Percentiles rank a stretch among this genome's conserved stretches.
Evolutionary conservation across 176 grass and related monocot species (phyloP).

Genomic region (Avena insularis): DNA sequence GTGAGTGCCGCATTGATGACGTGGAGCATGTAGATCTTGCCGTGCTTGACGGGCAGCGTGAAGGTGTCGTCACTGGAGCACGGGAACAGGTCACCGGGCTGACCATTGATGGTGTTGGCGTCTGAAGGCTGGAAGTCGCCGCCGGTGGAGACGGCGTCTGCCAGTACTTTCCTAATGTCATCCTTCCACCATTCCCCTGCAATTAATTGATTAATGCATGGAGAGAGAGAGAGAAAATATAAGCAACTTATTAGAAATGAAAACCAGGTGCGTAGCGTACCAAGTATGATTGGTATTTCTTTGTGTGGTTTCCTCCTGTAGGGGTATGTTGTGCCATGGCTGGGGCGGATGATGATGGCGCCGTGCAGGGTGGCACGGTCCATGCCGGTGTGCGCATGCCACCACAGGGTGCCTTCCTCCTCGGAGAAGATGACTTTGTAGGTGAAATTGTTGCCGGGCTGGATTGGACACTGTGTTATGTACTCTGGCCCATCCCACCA

Average conservation of each 20-base stretch:
- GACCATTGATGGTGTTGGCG: constrained; percentile 65
- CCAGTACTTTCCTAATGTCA: not conserved
- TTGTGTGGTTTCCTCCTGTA: constrained; percentile 41
- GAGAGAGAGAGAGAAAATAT: not conserved
- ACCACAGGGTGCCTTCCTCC: constrained; percentile 72
- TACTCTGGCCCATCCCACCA: constrained; percentile 20
- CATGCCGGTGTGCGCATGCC: constrained; percentile 66
- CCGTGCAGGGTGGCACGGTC: constrained; percentile 64
- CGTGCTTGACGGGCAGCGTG: constrained; percentile 43
- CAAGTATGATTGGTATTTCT: constrained; percentile 65
- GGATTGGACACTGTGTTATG: constrained; percentile 30
- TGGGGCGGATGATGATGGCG: constrained; percentile 69
- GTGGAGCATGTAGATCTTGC: constrained; percentile 66
- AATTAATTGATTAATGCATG: too few relatives aligned
- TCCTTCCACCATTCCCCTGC: constrained; percentile 52
- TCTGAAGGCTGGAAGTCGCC: constrained; percentile 32
- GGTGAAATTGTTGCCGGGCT: constrained; percentile 42
- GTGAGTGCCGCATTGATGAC: constrained; percentile 67
- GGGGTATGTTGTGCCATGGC: constrained; percentile 38
- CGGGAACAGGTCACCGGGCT: constrained; percentile 39
- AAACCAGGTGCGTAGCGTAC: not conserved
- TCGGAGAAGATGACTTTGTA: constrained; percentile 56
- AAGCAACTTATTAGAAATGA: not conserved
- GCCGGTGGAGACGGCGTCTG: constrained; percentile 15
- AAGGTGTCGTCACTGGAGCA: constrained; percentile 30